A percentile compares a stretch with the other conserved stretches of the same genome.
Conservation (phyloP, 208 protist genomes). For the Trypanosomatidae sp. region DNA sequence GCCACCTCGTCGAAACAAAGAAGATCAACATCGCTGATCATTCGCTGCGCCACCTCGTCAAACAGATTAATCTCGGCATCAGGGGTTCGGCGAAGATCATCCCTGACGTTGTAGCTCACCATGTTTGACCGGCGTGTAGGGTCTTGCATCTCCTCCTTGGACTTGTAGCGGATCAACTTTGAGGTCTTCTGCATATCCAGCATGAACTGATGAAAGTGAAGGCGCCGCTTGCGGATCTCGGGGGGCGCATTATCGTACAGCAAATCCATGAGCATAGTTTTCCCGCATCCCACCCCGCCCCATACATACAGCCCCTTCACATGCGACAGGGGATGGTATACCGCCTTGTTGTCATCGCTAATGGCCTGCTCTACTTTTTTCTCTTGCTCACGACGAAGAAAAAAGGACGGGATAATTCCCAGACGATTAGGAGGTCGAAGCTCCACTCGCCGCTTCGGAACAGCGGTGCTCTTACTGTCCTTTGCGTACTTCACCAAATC, state of each 20-base stretch:
- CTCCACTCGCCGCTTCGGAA: slow-evolving; percentile 61
- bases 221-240: slow-evolving; percentile 82
- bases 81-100: slow-evolving; percentile 56
- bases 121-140: slow-evolving; percentile 35
- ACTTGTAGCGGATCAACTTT: slow-evolving; percentile 71
- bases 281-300: slow-evolving; percentile 95
- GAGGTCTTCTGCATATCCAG: slow-evolving; percentile 92
- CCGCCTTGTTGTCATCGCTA: slow-evolving; percentile 27
- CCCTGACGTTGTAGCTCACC: slow-evolving; percentile 54
- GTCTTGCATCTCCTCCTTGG: slow-evolving; percentile 49
- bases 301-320: slow-evolving; percentile 94
- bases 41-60: slow-evolving; percentile 84
- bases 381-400: slow-evolving; percentile 70
- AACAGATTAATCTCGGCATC: slow-evolving; percentile 75
- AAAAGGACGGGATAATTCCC: slow-evolving; percentile 79
- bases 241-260: slow-evolving; percentile 86
- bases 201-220: slow-evolving; percentile 98
- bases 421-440: slow-evolving; percentile 81
- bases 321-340: slow-evolving; percentile 75
- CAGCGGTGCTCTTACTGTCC: slow-evolving; percentile 29
- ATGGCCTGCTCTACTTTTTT: slow-evolving; percentile 67
- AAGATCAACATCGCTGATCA: slow-evolving; percentile 89
- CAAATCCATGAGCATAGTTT: slow-evolving; percentile 97
- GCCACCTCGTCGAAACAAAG: slow-evolving; percentile 96
- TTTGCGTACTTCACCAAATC: slow-evolving; percentile 64